Evolutionary conservation across 164 flowering plant genomes (phyloP).

Genomic region (Euptelea pleiosperma): DNA sequence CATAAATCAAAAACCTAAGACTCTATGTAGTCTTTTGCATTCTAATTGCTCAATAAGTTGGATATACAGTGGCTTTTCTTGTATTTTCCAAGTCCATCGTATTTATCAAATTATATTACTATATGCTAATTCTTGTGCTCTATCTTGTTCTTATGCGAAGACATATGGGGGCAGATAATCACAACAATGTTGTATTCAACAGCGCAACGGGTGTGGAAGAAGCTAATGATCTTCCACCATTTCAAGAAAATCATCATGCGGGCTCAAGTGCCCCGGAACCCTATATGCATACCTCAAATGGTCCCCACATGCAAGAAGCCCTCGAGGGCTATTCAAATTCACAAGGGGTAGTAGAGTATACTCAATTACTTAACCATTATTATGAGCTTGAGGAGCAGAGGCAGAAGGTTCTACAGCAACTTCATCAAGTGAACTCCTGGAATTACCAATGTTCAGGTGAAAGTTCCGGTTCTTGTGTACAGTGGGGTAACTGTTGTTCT

Average conservation of each 20-base stretch:
- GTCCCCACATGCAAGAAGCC: slow-evolving; percentile 19
- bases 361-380: slow-evolving; percentile 46
- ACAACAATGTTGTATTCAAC: slow-evolving; percentile 13
- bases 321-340: slow-evolving; percentile 20
- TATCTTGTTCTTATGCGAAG: slow-evolving; percentile 6
- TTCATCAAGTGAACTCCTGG: slow-evolving; percentile 50
- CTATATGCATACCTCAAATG: slow-evolving; percentile 14
- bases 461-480: slow-evolving; percentile 23
- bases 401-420: slow-evolving; percentile 49
- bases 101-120: background rate
- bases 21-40: background rate
- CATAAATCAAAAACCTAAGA: background rate
- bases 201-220: slow-evolving; percentile 16
- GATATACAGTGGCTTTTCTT: background rate
- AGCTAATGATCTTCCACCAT: slow-evolving; percentile 11
- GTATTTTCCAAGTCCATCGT: background rate
- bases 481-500: slow-evolving; percentile 20
- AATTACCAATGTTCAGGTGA: slow-evolving; percentile 31
- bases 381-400: slow-evolving; percentile 75
- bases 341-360: slow-evolving; percentile 41
- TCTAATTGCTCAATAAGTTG: background rate
- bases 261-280: slow-evolving; percentile 15
- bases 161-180: slow-evolving; percentile 17
- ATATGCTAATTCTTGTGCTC: background rate
- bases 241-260: slow-evolving; percentile 19